Base-by-base conservation (phyloP, 1,284 basidiomycete species). In the Trametes versicolor region DNA sequence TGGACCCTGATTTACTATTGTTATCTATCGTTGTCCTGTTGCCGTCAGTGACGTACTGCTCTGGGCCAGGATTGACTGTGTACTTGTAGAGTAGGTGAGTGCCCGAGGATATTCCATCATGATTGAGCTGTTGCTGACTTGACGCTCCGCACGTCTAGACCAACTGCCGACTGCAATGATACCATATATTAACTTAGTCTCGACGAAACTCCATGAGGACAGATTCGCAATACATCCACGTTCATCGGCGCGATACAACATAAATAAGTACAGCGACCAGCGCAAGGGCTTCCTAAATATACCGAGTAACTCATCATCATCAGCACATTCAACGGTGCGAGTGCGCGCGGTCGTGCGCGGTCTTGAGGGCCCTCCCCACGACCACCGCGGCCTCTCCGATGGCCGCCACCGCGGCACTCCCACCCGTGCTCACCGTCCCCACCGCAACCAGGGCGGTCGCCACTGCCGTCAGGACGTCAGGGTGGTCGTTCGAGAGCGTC, bases 371-470 rank as follows among this genome's bases (percentile, higher is more conserved):
- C 9, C 64, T 52, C 17, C 68, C 68, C 7, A 70, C 62, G 5
- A 66, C 62, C 27, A 65, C 58, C 37, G 66, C 68, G 3, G 64
- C 68, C 61, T 70, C 68, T 27, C 65, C 66, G 21, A 67, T 62
- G 15, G 66, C 66, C 4, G 65, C 65, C 21, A 70, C 60, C 0
- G 68, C 65, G 5, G 68, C 62, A 50, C 53, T 60, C 25, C 65
- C 68, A 3, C 68, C 68, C 0, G 87, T 73, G 0, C 90, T 90
- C 36, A 92, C 80, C 45, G 87, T 85, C 27, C 91, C 90, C 25
- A 87, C 87, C 0, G 89, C 90, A 71, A 92, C 88, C 58, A 92
- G 83, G 57, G 91, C 84, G 6, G 91, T 90, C 64, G 88, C 87
- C 57, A 92, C 74, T 34, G 89, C 83, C 62, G 83, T 85, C 86